A percentile compares a stretch with the other conserved stretches of the same genome.
phyloP scores from a whole-genome alignment of 2,329 filamentous ascomycete genomes.

The Claviceps humidiphila region DNA sequence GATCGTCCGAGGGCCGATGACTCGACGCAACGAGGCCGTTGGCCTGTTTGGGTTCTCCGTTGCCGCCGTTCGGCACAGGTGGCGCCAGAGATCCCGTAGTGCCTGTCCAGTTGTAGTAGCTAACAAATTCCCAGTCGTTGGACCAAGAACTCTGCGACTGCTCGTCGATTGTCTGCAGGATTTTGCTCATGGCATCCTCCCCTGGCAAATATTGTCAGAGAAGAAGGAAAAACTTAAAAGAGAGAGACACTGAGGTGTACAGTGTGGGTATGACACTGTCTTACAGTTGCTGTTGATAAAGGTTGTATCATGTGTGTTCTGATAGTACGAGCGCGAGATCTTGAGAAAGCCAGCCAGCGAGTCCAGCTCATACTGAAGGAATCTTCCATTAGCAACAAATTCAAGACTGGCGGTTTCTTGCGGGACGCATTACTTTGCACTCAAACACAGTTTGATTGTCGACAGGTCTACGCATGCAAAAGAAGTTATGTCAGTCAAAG shows the following conservation, averaged over 20 bases:
- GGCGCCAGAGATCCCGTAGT: slow-evolving; percentile 12
- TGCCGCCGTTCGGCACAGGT: slow-evolving; percentile 49
- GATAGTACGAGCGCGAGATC: slow-evolving; percentile 63
- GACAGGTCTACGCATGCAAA: slow-evolving; percentile 9
- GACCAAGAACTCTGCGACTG: slow-evolving; percentile 16
- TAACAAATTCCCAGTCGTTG: slow-evolving; percentile 13
- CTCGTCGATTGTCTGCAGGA: slow-evolving; percentile 13
- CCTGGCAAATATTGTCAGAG: slow-evolving; percentile 38
- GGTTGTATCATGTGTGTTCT: slow-evolving; percentile 52
- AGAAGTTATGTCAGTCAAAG: background rate
- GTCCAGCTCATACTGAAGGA: slow-evolving; percentile 65
- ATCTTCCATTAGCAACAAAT: background rate
- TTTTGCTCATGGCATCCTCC: slow-evolving; percentile 37
- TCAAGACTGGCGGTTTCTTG: background rate
- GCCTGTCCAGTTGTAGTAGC: slow-evolving; percentile 19
- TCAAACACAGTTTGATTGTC: slow-evolving; percentile 15
- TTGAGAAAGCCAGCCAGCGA: slow-evolving; percentile 78
- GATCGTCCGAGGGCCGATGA: slow-evolving; percentile 74
- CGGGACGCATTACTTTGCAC: slow-evolving; percentile 13
- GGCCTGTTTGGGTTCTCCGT: slow-evolving; percentile 63
- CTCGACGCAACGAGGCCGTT: slow-evolving; percentile 69
- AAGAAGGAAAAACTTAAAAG: no score
- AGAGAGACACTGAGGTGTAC: no score
- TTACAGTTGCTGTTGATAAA: slow-evolving; percentile 38
- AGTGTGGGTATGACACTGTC: background rate